These are phyloP conservation scores for Aspergillus carbonarius DNA, from an alignment of 2,329 filamentous ascomycete species.

Conservation along the genomic window DNA sequence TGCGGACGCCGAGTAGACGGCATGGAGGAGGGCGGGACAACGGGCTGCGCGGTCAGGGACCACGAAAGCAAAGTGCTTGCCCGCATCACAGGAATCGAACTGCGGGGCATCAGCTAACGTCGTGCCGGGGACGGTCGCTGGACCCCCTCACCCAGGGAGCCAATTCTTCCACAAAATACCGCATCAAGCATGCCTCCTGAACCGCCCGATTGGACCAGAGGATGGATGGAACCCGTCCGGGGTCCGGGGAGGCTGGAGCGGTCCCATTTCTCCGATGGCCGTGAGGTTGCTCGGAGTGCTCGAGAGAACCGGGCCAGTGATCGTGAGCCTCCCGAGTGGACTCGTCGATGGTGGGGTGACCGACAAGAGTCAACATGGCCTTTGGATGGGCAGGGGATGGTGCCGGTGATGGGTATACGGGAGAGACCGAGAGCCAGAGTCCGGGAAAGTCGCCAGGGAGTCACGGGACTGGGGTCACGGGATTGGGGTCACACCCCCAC, in stretches of 20 bases:
- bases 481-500: too few relatives aligned
- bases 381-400: not conserved
- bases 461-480: too few relatives aligned
- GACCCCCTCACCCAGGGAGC: conserved; percentile 19
- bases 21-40: conserved; percentile 39
- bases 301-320: too few relatives aligned
- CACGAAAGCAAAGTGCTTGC: conserved; percentile 38
- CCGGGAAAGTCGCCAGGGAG: too few relatives aligned
- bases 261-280: not conserved
- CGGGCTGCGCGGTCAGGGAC: conserved; percentile 39
- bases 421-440: too few relatives aligned
- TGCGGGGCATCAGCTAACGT: not conserved
- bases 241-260: not conserved
- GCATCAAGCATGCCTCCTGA: conserved; percentile 10
- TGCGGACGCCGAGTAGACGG: conserved; percentile 36
- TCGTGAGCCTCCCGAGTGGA: too few relatives aligned
- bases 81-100: conserved; percentile 42
- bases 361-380: too few relatives aligned
- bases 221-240: not conserved
- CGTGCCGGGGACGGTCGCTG: not conserved
- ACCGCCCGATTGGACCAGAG: not conserved
- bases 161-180: conserved; percentile 24
- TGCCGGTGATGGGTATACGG: too few relatives aligned
- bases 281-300: not conserved
- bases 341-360: too few relatives aligned